Evolutionary conservation across 345 rosid genomes (phyloP), one percentile per base, ranked within the genome.

Genomic region (Populus deltoides): DNA sequence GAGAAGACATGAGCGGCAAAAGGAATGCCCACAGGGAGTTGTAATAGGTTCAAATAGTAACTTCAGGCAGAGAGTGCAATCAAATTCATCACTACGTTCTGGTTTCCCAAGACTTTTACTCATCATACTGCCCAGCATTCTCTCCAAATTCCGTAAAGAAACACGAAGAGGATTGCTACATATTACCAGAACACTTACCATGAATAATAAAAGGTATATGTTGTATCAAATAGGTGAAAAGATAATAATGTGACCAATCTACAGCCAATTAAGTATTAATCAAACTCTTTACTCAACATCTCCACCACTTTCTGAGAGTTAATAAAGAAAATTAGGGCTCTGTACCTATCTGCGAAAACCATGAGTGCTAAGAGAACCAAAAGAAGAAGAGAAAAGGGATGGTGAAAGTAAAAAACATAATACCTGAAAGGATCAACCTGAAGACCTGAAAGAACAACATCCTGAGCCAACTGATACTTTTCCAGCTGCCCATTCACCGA

Each of bases 11-110:
- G 94, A 84, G 39, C 92, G 91, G 85, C 99, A 96, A 86, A 93
- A 96, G 45, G 98, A 90, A 89, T 96, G 99, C 76, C 99, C 99
- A 69, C 99, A 96, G 15, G 99, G 91, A 77, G 98, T 92, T 5
- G 99, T 96, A 74, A 89, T 79, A 78, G 99, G 99, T 61, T 93
- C 93, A 83, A 86, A 91, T 39, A 96, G 82, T 87, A 96, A 84
- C 85, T 96, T 96, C 86, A 93, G 84, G 78, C 99, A 96, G 62
- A 96, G 88, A 3, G 94, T 93, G 87, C 98, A 96, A 77, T 91
- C 97, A 83, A 92, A 96, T 47, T 92, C 99, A 88, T 93, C 98
- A 17, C 88, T 83, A 20, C 89, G 91, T 78, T 89, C 97, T 29
- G 88, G 88, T 82, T 80, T 83, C 62, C 75, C 90, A 84, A 82